These are phyloP conservation scores for Styphnolobium japonicum DNA, from an alignment of 306 rosid genomes.

Conservation along the genomic window DNA sequence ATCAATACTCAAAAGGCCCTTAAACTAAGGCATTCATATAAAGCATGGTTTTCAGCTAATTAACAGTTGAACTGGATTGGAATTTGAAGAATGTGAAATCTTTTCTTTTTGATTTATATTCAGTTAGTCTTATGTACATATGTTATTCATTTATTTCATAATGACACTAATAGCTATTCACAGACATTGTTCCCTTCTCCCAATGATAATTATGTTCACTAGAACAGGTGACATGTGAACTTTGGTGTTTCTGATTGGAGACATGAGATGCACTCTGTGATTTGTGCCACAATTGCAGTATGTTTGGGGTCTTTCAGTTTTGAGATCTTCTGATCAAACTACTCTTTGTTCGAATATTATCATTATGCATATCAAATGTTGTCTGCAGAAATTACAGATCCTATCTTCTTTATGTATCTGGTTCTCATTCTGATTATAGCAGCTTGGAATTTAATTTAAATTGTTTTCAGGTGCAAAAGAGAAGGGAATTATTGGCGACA, in stretches of 20 bases:
- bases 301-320: background rate
- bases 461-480: conserved; percentile 53
- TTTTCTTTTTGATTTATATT: background rate
- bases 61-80: background rate
- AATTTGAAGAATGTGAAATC: background rate
- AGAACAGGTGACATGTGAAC: background rate
- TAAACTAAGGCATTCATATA: background rate
- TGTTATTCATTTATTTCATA: background rate
- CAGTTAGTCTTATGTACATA: background rate
- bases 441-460: conserved; percentile 11
- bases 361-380: background rate
- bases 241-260: conserved; percentile 1
- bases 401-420: background rate
- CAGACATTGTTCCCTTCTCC: background rate
- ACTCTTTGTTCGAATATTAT: background rate
- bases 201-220: background rate
- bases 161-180: background rate
- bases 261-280: background rate
- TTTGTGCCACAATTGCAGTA: background rate
- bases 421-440: conserved; percentile 12
- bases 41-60: background rate
- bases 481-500: conserved; percentile 51
- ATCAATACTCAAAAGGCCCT: background rate
- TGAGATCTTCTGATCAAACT: background rate
- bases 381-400: background rate